phyloP scores from a whole-genome alignment of 1,284 basidiomycete genomes.

The Cutaneotrichosporon sp. region DNA sequence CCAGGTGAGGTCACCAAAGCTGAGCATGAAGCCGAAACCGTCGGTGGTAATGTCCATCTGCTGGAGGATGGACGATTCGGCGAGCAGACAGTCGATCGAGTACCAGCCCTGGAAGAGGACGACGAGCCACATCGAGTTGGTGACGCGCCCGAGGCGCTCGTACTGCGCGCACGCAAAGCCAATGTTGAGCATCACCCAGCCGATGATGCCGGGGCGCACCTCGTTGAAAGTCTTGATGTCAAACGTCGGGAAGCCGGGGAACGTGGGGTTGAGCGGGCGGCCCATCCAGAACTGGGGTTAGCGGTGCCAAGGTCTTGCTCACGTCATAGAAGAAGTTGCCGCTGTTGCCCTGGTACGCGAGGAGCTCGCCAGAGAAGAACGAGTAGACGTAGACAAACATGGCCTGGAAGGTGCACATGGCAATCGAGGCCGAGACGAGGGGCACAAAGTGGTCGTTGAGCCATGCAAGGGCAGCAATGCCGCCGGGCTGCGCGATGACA shows the following conservation, averaged over 20 bases:
- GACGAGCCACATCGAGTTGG: slow-evolving; percentile 91
- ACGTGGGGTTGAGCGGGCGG: slow-evolving; percentile 85
- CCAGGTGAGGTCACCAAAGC: slow-evolving; percentile 90
- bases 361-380: slow-evolving; percentile 63
- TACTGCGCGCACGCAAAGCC: slow-evolving; percentile 91
- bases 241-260: slow-evolving; percentile 59
- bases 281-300: slow-evolving; percentile 87
- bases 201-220: slow-evolving; percentile 89
- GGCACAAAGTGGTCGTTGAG: slow-evolving; percentile 91
- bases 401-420: slow-evolving; percentile 76
- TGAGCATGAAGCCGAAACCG: slow-evolving; percentile 98
- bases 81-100: slow-evolving; percentile 64
- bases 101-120: slow-evolving; percentile 85
- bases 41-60: slow-evolving; percentile 99
- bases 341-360: slow-evolving; percentile 89
- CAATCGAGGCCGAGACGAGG: slow-evolving; percentile 76
- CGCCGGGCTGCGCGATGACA: slow-evolving; percentile 65
- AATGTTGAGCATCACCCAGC: slow-evolving; percentile 90
- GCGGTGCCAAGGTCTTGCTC: slow-evolving; percentile 43
- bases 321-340: slow-evolving; percentile 90
- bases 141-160: slow-evolving; percentile 66
- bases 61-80: slow-evolving; percentile 71
- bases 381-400: slow-evolving; percentile 71
- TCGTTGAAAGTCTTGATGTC: slow-evolving; percentile 99
- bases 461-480: slow-evolving; percentile 79